Evolutionary conservation across 768 basidiomycete genomes (phyloP), one percentile per base, ranked within the genome.

Genomic region (Trametes punicea): DNA sequence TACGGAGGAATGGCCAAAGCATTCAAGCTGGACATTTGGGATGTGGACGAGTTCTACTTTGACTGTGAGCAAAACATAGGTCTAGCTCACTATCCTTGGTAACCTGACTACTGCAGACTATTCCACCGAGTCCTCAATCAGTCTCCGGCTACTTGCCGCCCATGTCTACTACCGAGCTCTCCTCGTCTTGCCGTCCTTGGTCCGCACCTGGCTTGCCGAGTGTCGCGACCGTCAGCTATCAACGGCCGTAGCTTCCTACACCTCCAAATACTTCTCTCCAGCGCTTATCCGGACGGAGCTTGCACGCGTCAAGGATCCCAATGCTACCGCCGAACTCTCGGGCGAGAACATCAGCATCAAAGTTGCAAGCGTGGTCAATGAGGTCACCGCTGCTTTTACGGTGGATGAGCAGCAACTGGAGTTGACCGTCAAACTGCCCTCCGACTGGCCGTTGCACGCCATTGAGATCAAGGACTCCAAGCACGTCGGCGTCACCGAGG

Each of bases 381-480:
- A 98, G 70, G 89, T 97, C 39, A 82, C 82, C 1, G 92, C 87
- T 9, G 79, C 82, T 16, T 99, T 96, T 66, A 75, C 81, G 29
- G 88, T 99, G 1, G 97, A 99, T 68, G 97, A 99, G 40, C 92
- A 98, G 67, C 81, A 85, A 47, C 81, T 99, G 61, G 96, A 98
- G 72, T 84, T 99, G 55, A 84, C 80, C 34, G 74, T 98, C 59
- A 83, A 85, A 63, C 84, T 98, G 26, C 97, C 97, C 5, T 67
- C 71, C 2, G 96, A 98, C 65, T 99, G 92, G 84, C 97, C 97
- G 0, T 74, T 99, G 31, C 87, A 87, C 60, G 80, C 79, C 40
- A 87, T 98, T 25, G 94, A 95, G 64, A 84, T 98, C n/a, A 82
- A 82, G 65, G 95, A 95, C 59, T 76, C 87, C 34, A 84, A 85